Evolutionary conservation across 768 basidiomycete species (phyloP).

Genomic region (Floccularia luteovirens): DNA sequence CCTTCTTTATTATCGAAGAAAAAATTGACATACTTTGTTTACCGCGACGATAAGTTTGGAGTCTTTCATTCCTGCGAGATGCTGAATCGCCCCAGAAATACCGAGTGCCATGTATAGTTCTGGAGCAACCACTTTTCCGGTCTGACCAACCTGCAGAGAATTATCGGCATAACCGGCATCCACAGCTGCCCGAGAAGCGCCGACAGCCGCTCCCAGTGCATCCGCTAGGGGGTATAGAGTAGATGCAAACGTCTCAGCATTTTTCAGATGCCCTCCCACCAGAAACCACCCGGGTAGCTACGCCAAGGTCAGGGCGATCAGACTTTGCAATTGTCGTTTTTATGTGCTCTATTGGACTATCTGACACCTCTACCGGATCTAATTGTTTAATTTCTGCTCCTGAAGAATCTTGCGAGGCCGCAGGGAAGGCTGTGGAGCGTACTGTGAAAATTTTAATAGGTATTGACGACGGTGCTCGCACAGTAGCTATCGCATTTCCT

Average conservation of each 20-base stretch:
- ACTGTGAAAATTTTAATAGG: slow-evolving; percentile 93
- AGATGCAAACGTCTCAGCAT: slow-evolving; percentile 83
- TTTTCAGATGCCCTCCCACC: slow-evolving; percentile 94
- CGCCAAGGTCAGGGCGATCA: slow-evolving; percentile 86
- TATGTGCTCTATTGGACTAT: slow-evolving; percentile 56
- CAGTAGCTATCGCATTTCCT: slow-evolving; percentile 93
- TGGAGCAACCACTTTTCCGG: slow-evolving; percentile 96
- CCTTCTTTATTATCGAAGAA: not conserved
- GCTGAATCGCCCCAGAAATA: slow-evolving; percentile 98
- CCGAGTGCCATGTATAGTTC: slow-evolving; percentile 95
- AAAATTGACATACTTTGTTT: slow-evolving; percentile 66
- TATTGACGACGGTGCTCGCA: slow-evolving; percentile 71
- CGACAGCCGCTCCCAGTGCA: slow-evolving; percentile 88
- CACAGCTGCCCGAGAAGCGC: slow-evolving; percentile 96
- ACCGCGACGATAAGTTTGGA: slow-evolving; percentile 97
- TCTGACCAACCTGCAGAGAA: slow-evolving; percentile 98
- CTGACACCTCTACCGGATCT: slow-evolving; percentile 54
- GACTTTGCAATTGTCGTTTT: slow-evolving; percentile 79
- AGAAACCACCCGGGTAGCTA: slow-evolving; percentile 84
- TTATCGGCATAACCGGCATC: slow-evolving; percentile 99
- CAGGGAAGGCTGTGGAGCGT: slow-evolving; percentile 82
- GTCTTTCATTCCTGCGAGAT: slow-evolving; percentile 99
- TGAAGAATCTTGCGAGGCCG: slow-evolving; percentile 44
- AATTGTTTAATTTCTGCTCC: slow-evolving; percentile 55
- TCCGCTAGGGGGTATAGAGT: slow-evolving; percentile 91